Base-by-base conservation (phyloP, 352 stramenopile species). In the Pythium brachiatum region DNA sequence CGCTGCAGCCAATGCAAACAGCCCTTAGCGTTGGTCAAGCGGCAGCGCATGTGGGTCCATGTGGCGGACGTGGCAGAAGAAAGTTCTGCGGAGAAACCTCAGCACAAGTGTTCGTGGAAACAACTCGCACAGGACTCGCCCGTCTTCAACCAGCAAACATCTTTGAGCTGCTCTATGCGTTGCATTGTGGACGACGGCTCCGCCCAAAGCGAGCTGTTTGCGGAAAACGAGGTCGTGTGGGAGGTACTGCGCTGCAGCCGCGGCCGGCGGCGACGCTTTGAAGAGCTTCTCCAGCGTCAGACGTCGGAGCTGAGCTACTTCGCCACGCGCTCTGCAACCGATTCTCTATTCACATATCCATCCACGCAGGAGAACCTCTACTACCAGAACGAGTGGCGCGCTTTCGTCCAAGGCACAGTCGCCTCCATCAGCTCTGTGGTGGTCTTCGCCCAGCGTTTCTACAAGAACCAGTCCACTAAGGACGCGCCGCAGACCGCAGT, bases 171-270 rank as follows among this genome's bases (percentile, higher is more conserved):
- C 26, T 81, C 68, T 0, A 55, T 84, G 47, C 79, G 84, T 0
- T 89, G 86, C 50, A 72, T 92, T 55, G 68, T 92, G 39, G 86
- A 95, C 54, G 86, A 95, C 43, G 82, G 83, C 0, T 90, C 81
- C 0, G 86, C 73, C 0, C 86, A 95, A 62, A 80, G 74, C 8
- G 86, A 95, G 62, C 47, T 95, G 1, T 89, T 89, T 48, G 21
- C 83, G 15, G 79, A 92, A 50, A 80, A 88, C 23, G 75, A 87
- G 4, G 70, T 86, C 8, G 83, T 75, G 44, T 95, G 83, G 86
- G 78, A 92, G 44, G 57, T 95, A 26, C 53, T 95, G 12, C 69
- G 46, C 0, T 90, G 80, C 43, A 79, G 72, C 18, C 31, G 48
- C 16, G 70, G 70, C 20, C 72, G 79, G 36, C 75, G 74, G 26